Percentiles rank a stretch among this genome's conserved stretches.
Conservation (phyloP, 495 filamentous ascomycete genomes). For the Astrothelium macrocarpum region DNA sequence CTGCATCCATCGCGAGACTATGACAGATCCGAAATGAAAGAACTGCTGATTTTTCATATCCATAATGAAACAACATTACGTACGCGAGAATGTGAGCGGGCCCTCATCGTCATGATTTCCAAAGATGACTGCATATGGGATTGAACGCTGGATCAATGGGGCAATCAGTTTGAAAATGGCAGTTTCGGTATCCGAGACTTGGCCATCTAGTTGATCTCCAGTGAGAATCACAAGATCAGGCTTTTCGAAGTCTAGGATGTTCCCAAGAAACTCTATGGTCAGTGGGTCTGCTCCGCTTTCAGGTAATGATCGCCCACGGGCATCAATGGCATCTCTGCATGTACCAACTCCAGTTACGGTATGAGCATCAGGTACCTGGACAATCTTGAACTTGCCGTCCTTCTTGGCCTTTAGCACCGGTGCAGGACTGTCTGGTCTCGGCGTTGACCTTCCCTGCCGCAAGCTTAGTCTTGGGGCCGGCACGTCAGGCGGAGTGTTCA, state of each 20-base stretch:
- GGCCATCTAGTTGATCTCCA: slow-evolving; percentile 90
- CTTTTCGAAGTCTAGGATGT: slow-evolving; percentile 75
- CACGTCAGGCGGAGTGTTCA: slow-evolving; percentile 50
- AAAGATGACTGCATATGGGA: slow-evolving; percentile 86
- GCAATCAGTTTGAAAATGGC: slow-evolving; percentile 61
- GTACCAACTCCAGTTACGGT: slow-evolving; percentile 73
- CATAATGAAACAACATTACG: not conserved
- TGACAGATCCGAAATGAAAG: not conserved
- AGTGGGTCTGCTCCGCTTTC: slow-evolving; percentile 82
- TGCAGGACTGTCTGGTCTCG: not conserved
- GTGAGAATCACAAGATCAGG: slow-evolving; percentile 82
- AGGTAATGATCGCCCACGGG: slow-evolving; percentile 27
- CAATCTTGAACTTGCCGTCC: slow-evolving; percentile 86
- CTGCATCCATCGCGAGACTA: not conserved
- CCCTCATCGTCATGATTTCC: slow-evolving; percentile 96
- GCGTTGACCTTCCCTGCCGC: slow-evolving; percentile 5
- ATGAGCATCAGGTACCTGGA: slow-evolving; percentile 87
- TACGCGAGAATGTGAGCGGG: slow-evolving; percentile 48
- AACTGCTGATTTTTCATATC: not conserved
- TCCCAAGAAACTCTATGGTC: slow-evolving; percentile 76
- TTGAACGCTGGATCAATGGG: slow-evolving; percentile 69
- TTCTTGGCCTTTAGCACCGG: slow-evolving; percentile 65
- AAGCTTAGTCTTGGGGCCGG: slow-evolving; percentile 64
- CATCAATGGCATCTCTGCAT: slow-evolving; percentile 55
- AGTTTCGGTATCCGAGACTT: slow-evolving; percentile 63